Percentiles rank a stretch among this genome's conserved stretches.
Conservation (phyloP, 2,329 filamentous ascomycete species). For the Microsporum canis region DNA sequence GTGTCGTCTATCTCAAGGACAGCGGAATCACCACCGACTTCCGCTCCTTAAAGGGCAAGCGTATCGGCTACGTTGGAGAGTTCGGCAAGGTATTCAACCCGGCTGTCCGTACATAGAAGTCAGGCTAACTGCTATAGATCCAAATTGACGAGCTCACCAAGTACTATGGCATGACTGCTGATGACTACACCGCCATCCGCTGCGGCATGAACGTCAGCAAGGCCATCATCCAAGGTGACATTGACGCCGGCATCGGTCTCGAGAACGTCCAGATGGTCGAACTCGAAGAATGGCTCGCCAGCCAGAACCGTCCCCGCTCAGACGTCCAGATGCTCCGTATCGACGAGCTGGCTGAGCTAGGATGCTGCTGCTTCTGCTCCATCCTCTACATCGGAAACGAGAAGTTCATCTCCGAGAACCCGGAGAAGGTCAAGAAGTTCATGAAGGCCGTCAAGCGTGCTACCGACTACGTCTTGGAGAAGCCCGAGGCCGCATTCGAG, state of each 20-base stretch:
- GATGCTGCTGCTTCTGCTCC: constrained; percentile 75
- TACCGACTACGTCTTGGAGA: constrained; percentile 57
- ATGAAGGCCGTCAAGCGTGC: constrained; percentile 62
- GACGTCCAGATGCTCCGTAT: constrained; percentile 74
- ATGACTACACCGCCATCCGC: constrained; percentile 64
- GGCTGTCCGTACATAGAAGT: not conserved
- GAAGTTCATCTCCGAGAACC: constrained; percentile 53
- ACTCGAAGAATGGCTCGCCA: constrained; percentile 61
- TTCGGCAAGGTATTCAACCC: constrained; percentile 50
- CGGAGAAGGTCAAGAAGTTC: constrained; percentile 55
- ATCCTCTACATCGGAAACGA: constrained; percentile 75
- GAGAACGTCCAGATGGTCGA: constrained; percentile 80
- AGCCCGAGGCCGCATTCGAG: constrained; percentile 52
- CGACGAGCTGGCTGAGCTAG: constrained; percentile 65
- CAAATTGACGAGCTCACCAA: constrained; percentile 72
- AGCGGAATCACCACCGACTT: constrained; percentile 67
- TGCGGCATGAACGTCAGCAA: constrained; percentile 74
- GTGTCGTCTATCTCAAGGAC: constrained; percentile 63
- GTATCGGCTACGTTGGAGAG: constrained; percentile 68
- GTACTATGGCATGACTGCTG: constrained; percentile 62
- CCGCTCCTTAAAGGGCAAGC: constrained; percentile 61
- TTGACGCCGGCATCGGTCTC: constrained; percentile 65
- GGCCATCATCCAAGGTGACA: constrained; percentile 60
- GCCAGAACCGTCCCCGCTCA: constrained; percentile 49
- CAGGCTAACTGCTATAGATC: constrained; percentile 39